These are phyloP conservation scores for Eucalyptus pumila DNA, from an alignment of 345 rosid species.

Conservation along the genomic window DNA sequence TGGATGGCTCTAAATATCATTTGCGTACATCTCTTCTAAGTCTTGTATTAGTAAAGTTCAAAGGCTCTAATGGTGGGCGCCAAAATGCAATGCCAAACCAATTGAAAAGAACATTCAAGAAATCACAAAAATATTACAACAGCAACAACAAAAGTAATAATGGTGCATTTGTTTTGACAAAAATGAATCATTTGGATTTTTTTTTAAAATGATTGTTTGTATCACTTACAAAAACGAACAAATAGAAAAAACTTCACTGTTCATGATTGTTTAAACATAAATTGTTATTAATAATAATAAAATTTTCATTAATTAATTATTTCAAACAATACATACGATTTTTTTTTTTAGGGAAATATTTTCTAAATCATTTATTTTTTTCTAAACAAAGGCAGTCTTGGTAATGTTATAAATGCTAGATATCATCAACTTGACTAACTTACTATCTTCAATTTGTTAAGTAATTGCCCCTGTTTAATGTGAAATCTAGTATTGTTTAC, in stretches of 20 bases:
- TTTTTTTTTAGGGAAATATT: background rate
- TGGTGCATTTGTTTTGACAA: background rate
- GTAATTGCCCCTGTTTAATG: background rate
- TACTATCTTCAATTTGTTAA: background rate
- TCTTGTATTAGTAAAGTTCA: background rate
- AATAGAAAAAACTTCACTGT: background rate
- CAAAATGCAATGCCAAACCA: background rate
- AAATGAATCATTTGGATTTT: background rate
- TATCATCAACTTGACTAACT: background rate
- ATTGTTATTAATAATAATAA: background rate
- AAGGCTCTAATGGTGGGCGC: background rate
- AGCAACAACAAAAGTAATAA: background rate
- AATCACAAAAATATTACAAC: background rate
- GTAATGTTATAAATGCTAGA: background rate
- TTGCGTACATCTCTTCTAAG: background rate
- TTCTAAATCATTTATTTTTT: background rate
- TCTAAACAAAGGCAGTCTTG: background rate
- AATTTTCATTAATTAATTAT: background rate
- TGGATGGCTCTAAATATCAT: background rate
- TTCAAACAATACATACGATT: accelerated
- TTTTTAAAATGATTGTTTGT: accelerated
- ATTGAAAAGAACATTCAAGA: background rate
- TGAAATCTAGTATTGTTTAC: background rate
- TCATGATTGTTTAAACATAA: background rate
- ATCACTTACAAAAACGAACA: background rate